Conservation (phyloP, 371 early-diverging fungal genomes). For the Mortierella polycephala region DNA sequence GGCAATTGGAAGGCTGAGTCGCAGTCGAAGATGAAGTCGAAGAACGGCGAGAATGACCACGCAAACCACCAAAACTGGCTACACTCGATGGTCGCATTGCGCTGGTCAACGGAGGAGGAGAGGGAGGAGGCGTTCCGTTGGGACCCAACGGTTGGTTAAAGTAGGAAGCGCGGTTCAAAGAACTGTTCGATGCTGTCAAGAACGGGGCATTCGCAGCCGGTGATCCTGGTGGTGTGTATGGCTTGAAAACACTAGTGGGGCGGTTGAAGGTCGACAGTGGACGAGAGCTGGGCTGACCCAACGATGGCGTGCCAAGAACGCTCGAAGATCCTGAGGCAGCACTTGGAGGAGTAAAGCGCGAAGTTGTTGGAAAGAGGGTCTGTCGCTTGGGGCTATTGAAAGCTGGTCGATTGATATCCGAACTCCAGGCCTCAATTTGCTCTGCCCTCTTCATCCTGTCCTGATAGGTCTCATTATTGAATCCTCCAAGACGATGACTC, state of each 20-base stretch:
- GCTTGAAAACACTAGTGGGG: constrained; percentile 48
- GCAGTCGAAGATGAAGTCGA: constrained; percentile 55
- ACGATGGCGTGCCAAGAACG: constrained; percentile 17
- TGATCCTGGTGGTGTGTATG: constrained; percentile 49
- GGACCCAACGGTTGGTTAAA: constrained; percentile 20
- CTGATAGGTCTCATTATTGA: constrained; percentile 73
- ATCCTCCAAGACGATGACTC: constrained; percentile 76
- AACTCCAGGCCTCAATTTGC: constrained; percentile 72
- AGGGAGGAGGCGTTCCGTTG: constrained; percentile 42
- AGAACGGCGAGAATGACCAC: constrained; percentile 54
- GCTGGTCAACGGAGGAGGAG: constrained; percentile 31
- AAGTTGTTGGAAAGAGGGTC: constrained; percentile 38
- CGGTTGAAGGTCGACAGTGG: constrained; percentile 52
- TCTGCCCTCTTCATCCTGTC: constrained; percentile 65
- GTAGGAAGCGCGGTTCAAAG: constrained; percentile 36
- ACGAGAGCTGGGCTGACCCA: constrained; percentile 37
- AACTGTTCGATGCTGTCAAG: constrained; percentile 33
- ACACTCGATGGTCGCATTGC: constrained; percentile 32
- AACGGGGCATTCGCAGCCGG: constrained; percentile 28
- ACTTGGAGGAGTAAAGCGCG: constrained; percentile 44
- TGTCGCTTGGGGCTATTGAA: constrained; percentile 35
- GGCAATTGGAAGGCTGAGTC: constrained; percentile 31
- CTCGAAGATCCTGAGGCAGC: constrained; percentile 22
- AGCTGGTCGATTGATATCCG: constrained; percentile 61
- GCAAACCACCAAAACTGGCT: constrained; percentile 44